phyloP scores from a whole-genome alignment of 768 basidiomycete genomes.

The Krasilnikovozyma curviuscula region DNA sequence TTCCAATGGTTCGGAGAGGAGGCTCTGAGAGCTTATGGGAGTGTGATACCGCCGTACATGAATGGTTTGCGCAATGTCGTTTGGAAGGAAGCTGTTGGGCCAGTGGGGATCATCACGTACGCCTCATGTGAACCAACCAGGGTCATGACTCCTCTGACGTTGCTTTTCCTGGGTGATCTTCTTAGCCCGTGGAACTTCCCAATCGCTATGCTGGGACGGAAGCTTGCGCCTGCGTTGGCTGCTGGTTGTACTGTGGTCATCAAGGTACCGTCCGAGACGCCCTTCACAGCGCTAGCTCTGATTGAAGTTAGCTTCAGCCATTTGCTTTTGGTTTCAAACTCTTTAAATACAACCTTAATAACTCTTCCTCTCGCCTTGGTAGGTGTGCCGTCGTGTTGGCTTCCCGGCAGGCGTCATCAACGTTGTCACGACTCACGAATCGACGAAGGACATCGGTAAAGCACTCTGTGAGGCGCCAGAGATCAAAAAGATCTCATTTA shows the following conservation, averaged over 20 bases:
- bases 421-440: conserved; percentile 68
- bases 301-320: no score
- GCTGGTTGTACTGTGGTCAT: conserved; percentile 90
- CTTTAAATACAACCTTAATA: no score
- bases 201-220: no score
- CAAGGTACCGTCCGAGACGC: conserved; percentile 85
- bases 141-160: conserved; percentile 16
- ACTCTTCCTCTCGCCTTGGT: no score
- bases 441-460: conserved; percentile 68
- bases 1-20: conserved; percentile 37
- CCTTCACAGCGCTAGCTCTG: conserved; percentile 65
- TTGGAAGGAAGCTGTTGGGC: no score
- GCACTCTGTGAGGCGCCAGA: conserved; percentile 78
- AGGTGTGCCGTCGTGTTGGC: no score
- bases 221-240: conserved; percentile 22
- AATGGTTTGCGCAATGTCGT: no score
- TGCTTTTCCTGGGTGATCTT: no score
- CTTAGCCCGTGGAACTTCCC: no score
- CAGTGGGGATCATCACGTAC: neutral
- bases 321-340: no score
- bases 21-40: no score
- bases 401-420: conserved; percentile 90
- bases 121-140: conserved; percentile 10
- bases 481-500: conserved; percentile 80
- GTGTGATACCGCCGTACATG: no score